A percentile compares a stretch with the other conserved stretches of the same genome.
These are phyloP conservation scores for Gynostemma pentaphyllum DNA, from an alignment of 306 rosid species.

Conservation along the genomic window DNA sequence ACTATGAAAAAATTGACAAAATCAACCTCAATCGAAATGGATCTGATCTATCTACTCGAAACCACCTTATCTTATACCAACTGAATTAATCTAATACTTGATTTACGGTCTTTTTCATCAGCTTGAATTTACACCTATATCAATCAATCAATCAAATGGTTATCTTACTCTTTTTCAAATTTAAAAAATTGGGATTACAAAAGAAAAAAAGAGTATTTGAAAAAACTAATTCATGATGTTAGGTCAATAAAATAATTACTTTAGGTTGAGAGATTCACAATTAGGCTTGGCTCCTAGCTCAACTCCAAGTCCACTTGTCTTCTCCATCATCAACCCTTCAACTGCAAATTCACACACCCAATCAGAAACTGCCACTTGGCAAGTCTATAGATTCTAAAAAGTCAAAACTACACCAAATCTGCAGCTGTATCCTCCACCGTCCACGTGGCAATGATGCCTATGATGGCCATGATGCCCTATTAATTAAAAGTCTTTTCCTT, in stretches of 20 bases:
- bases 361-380: background rate
- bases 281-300: conserved; percentile 15
- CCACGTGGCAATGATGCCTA: conserved; percentile 33
- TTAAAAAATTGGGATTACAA: too few relatives aligned
- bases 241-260: conserved; percentile 19
- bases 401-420: background rate
- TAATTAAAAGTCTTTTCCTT: conserved; percentile 1
- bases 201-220: too few relatives aligned
- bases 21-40: too few relatives aligned
- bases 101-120: too few relatives aligned
- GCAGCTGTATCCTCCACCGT: conserved; percentile 9
- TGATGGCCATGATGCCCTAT: background rate
- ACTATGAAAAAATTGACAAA: too few relatives aligned
- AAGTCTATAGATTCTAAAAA: background rate
- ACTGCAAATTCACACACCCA: background rate
- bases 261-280: conserved; percentile 22
- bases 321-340: conserved; percentile 38
- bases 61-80: too few relatives aligned
- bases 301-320: conserved; percentile 5
- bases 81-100: too few relatives aligned
- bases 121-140: too few relatives aligned
- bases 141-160: too few relatives aligned
- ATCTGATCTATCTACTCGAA: too few relatives aligned
- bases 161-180: too few relatives aligned
- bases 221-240: background rate